Conservation (phyloP, 2,329 filamentous ascomycete species). For the Alternaria conjuncta region DNA sequence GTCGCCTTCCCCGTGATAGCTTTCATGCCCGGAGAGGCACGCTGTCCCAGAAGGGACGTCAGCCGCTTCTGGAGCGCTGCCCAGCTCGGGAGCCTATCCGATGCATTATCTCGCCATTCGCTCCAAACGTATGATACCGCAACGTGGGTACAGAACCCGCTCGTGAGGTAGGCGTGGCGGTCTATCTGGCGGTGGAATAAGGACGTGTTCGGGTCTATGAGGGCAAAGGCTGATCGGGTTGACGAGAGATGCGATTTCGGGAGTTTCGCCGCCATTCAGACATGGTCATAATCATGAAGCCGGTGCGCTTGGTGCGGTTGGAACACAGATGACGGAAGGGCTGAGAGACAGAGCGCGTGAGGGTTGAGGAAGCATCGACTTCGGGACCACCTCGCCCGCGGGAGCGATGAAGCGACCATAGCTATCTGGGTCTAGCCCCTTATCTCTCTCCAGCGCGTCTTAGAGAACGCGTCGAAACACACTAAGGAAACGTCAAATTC, state of each 20-base stretch:
- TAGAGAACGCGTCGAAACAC: neutral
- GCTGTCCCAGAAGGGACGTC: neutral
- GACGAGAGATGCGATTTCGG: neutral
- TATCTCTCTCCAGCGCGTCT: neutral
- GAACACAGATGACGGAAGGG: no score
- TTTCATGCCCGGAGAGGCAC: neutral
- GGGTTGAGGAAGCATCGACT: neutral
- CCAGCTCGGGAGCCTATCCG: neutral
- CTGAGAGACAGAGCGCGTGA: no score
- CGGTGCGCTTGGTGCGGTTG: neutral
- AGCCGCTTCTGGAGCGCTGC: neutral
- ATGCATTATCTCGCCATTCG: neutral
- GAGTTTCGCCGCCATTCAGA: neutral
- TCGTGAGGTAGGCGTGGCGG: neutral
- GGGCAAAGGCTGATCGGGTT: neutral
- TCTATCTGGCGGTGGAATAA: neutral
- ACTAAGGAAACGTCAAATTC: neutral
- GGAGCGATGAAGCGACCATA: neutral
- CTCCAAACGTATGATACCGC: neutral
- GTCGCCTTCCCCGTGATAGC: neutral
- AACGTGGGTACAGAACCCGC: neutral
- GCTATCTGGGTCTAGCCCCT: neutral
- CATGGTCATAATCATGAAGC: neutral
- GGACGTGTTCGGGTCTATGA: neutral
- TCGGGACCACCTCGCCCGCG: neutral